Evolutionary conservation across 805 yeast genomes (phyloP).

Genomic region (Wickerhamiella australiensis): DNA sequence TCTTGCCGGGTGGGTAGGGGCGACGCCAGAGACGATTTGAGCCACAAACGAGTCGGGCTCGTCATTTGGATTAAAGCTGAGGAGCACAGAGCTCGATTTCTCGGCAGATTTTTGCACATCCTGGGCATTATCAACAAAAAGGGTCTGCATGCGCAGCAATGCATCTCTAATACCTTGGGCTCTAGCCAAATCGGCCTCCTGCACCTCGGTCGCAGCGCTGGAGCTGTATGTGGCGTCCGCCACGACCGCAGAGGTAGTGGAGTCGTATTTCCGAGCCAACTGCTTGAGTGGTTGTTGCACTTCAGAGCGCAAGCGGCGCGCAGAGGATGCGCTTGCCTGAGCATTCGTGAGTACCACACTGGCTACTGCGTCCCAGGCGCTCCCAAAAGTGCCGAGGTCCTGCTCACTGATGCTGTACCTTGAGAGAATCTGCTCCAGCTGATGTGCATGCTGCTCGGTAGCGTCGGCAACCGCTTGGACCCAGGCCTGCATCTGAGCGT

Average conservation of each 20-base stretch:
- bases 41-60: constrained; percentile 48
- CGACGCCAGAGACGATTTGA: constrained; percentile 23
- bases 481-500: constrained; percentile 51
- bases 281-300: constrained; percentile 30
- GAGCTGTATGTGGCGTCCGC: constrained; percentile 16
- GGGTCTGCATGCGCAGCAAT: constrained; percentile 52
- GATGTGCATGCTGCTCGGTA: constrained; percentile 37
- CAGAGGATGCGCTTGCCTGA: constrained; percentile 25
- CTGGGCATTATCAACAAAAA: constrained; percentile 42
- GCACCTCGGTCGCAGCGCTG: constrained; percentile 40
- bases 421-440: constrained; percentile 30
- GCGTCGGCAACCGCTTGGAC: constrained; percentile 42
- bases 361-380: constrained; percentile 23
- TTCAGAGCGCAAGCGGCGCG: constrained; percentile 31
- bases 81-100: constrained; percentile 48
- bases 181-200: constrained; percentile 35
- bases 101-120: constrained; percentile 42
- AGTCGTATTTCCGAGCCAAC: constrained; percentile 33
- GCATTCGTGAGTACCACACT: constrained; percentile 25
- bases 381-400: constrained; percentile 25
- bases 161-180: constrained; percentile 51
- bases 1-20: constrained; percentile 11
- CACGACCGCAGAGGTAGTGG: constrained; percentile 11
- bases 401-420: constrained; percentile 17
- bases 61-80: constrained; percentile 49